A percentile compares a stretch with the other conserved stretches of the same genome.
These are phyloP conservation scores for Suhomyces vadensis DNA, from an alignment of 805 yeast genomes.

Conservation along the genomic window DNA sequence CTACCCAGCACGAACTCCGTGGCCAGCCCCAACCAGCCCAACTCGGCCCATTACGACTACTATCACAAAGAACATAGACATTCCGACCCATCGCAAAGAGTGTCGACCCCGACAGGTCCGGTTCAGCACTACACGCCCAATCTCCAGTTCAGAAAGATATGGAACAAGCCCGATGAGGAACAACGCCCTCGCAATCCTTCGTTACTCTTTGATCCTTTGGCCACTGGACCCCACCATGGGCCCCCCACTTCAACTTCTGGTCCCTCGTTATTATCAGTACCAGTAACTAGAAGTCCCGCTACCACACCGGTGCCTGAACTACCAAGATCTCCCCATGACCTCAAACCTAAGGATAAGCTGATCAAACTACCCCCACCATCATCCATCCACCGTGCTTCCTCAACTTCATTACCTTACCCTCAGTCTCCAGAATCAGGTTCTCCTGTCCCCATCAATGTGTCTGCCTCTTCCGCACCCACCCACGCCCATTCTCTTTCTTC, in stretches of 20 bases:
- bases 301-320: not conserved
- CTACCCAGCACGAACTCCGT: constrained; percentile 1
- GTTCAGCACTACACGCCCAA: constrained; percentile 26
- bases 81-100: constrained; percentile 9
- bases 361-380: constrained; percentile 25
- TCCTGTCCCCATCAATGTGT: not conserved
- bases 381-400: constrained; percentile 16
- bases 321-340: not conserved
- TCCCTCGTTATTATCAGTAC: not conserved
- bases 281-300: not conserved
- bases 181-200: constrained; percentile 47
- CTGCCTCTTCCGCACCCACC: constrained; percentile 1
- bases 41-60: constrained; percentile 5
- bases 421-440: constrained; percentile 8
- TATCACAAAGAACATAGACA: constrained; percentile 5
- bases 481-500: constrained; percentile 11
- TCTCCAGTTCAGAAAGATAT: constrained; percentile 38
- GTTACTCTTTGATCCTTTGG: constrained; percentile 50
- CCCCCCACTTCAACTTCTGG: not conserved
- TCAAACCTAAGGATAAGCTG: constrained; percentile 7
- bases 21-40: constrained; percentile 5
- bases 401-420: constrained; percentile 6
- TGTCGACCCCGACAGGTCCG: constrained; percentile 12
- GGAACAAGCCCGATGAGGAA: constrained; percentile 16
- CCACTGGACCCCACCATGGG: constrained; percentile 19